A percentile compares a stretch with the other conserved stretches of the same genome.
phyloP scores from a whole-genome alignment of 495 filamentous ascomycete species.

The Friedmanniomyces simplex region DNA sequence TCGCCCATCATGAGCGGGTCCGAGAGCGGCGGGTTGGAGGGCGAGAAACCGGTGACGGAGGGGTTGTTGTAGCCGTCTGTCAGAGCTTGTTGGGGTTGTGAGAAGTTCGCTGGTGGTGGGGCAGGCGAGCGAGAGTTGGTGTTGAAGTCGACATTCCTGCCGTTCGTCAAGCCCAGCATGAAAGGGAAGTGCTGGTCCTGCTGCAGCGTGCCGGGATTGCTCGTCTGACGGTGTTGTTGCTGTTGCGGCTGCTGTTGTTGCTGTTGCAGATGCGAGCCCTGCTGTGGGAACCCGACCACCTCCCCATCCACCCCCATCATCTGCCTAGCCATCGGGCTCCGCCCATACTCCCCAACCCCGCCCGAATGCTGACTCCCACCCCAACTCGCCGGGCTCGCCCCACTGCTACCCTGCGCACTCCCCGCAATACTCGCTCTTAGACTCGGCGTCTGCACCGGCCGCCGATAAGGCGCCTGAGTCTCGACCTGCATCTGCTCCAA shows the following conservation, averaged over 20 bases:
- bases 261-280: background rate
- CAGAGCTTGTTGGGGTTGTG: background rate
- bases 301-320: background rate
- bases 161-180: background rate
- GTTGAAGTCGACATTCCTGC: background rate
- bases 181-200: background rate
- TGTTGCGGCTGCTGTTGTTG: slow-evolving; percentile 5
- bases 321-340: background rate
- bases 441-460: slow-evolving; percentile 18
- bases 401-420: background rate
- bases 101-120: background rate
- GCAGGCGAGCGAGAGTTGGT: background rate
- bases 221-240: background rate
- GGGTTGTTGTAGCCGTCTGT: slow-evolving; percentile 2
- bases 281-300: background rate
- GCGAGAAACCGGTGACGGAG: background rate
- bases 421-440: slow-evolving; percentile 7
- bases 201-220: background rate
- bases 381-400: slow-evolving; percentile 15
- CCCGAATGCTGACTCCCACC: slow-evolving; percentile 1
- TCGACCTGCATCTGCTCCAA: slow-evolving; percentile 21
- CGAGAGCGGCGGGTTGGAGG: background rate
- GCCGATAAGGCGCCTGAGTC: slow-evolving; percentile 15
- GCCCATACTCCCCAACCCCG: background rate
- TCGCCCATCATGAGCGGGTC: background rate